These are phyloP conservation scores for Solanum appendiculatum DNA, from an alignment of 257 asterid genomes.

Conservation along the genomic window DNA sequence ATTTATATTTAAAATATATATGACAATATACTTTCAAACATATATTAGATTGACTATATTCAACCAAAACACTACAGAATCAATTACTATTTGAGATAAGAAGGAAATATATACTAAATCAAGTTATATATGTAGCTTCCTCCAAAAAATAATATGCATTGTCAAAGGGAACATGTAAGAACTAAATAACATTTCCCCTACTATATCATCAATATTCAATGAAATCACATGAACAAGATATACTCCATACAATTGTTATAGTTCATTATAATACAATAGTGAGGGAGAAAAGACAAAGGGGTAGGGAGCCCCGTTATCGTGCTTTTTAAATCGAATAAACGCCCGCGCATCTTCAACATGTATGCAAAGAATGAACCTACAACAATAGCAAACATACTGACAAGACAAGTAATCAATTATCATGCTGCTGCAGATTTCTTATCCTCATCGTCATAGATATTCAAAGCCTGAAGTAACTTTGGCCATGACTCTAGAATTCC, in stretches of 20 bases:
- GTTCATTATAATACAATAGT: neutral
- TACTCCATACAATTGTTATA: neutral
- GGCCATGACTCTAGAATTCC: slow-evolving; percentile 94
- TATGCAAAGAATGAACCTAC: slow-evolving; percentile 50
- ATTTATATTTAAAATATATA: no score
- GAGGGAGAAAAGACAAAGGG: neutral
- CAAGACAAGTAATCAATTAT: neutral
- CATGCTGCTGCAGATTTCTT: slow-evolving; percentile 70
- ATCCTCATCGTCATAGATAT: slow-evolving; percentile 56
- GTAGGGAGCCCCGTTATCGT: neutral
- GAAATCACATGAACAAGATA: neutral
- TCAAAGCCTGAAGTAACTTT: slow-evolving; percentile 72
- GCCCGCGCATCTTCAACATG: slow-evolving; percentile 15
- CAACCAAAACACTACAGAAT: no score
- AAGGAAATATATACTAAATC: no score
- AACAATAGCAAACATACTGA: slow-evolving; percentile 1
- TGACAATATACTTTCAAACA: no score
- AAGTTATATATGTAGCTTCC: no score
- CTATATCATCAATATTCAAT: neutral
- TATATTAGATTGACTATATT: no score
- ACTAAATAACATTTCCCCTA: neutral
- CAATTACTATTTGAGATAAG: no score
- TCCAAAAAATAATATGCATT: no score
- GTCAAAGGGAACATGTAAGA: no score
- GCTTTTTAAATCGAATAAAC: neutral